Conservation (phyloP, 495 filamentous ascomycete species). For the Bacidia rubella region DNA sequence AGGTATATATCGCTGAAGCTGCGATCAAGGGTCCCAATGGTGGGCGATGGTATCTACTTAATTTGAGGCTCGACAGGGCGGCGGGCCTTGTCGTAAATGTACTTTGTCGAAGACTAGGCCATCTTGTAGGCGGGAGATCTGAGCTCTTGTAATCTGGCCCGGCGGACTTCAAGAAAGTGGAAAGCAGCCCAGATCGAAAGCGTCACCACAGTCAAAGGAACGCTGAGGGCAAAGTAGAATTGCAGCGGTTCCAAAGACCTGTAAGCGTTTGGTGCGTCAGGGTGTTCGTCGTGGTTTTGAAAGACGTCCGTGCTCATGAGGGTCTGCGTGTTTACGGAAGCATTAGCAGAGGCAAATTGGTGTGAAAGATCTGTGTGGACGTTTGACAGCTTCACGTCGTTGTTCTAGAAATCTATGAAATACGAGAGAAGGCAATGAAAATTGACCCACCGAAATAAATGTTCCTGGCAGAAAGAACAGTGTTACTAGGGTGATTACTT, state of each 20-base stretch:
- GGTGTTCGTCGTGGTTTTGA: slow-evolving; percentile 5
- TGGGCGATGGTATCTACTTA: too few relatives aligned
- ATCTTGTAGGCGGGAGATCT: background rate
- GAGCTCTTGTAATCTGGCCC: background rate
- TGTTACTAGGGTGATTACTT: slow-evolving; percentile 28
- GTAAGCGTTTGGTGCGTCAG: background rate
- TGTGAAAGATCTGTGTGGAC: too few relatives aligned
- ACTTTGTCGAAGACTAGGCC: too few relatives aligned
- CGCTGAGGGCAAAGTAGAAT: slow-evolving; percentile 10
- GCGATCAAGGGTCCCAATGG: too few relatives aligned
- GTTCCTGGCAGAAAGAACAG: slow-evolving; percentile 30
- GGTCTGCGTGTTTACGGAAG: slow-evolving; percentile 16
- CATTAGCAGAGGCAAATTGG: background rate
- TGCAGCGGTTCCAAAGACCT: slow-evolving; percentile 5
- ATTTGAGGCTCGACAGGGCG: too few relatives aligned
- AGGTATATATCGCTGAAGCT: too few relatives aligned
- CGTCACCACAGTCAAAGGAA: slow-evolving; percentile 12
- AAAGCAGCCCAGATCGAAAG: slow-evolving; percentile 11
- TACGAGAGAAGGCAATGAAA: background rate
- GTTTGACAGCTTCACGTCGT: too few relatives aligned
- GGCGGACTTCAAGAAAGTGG: slow-evolving; percentile 5
- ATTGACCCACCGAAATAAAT: slow-evolving; percentile 25
- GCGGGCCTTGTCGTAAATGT: too few relatives aligned
- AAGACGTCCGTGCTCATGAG: slow-evolving; percentile 25
- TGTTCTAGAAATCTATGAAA: too few relatives aligned